These are phyloP conservation scores for Mallotus japonicus DNA, from an alignment of 441 rosid genomes.

Conservation along the genomic window DNA sequence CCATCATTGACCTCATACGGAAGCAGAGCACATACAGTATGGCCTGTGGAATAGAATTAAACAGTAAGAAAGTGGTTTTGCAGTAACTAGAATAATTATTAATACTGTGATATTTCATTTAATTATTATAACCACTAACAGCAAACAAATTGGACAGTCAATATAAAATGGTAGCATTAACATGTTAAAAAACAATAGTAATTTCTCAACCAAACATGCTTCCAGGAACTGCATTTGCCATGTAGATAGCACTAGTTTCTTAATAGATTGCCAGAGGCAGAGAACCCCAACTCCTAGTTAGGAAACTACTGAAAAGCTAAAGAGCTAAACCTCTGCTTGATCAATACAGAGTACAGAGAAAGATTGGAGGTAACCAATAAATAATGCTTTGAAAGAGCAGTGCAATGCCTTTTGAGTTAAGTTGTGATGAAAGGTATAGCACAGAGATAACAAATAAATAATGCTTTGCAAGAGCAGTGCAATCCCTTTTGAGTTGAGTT, in stretches of 20 bases:
- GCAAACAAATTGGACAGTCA: not conserved
- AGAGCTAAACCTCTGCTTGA: not conserved
- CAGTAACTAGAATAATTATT: too few species aligned
- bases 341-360: not conserved
- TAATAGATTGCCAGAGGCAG: not conserved
- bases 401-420: too few species aligned
- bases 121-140: too few species aligned
- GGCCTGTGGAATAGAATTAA: constrained; percentile 45
- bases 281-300: not conserved
- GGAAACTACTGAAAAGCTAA: not conserved
- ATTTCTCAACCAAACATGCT: not conserved
- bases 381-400: not conserved
- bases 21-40: constrained; percentile 88
- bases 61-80: constrained; percentile 5
- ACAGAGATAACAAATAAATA: not conserved
- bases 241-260: not conserved
- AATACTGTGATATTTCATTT: too few species aligned
- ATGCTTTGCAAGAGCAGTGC: not conserved
- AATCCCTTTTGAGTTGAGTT: too few species aligned
- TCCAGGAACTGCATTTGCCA: not conserved
- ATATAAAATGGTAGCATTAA: not conserved
- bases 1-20: constrained; percentile 69
- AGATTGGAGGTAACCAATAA: not conserved
- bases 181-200: not conserved
- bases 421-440: not conserved